These are phyloP conservation scores for Skeletonema grethae DNA, from an alignment of 108 stramenopile species.

Conservation along the genomic window DNA sequence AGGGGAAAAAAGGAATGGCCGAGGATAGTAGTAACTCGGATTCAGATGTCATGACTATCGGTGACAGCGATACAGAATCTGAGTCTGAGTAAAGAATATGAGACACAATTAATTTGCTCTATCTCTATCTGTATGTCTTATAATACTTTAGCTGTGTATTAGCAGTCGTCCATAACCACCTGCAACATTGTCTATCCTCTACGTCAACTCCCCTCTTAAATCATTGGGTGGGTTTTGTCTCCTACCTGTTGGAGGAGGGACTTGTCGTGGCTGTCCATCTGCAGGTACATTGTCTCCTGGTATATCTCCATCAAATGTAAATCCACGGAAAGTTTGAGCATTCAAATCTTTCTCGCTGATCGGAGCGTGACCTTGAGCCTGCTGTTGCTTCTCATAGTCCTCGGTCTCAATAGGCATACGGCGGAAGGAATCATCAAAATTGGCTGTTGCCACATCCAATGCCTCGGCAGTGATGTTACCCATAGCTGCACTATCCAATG, in stretches of 20 bases:
- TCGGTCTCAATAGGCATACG: slow-evolving; percentile 86
- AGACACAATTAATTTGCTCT: not conserved
- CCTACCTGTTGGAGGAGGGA: not conserved
- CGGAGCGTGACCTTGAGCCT: slow-evolving; percentile 49
- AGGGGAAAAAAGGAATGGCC: slow-evolving; percentile 33
- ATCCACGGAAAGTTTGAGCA: slow-evolving; percentile 82
- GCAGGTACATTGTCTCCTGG: slow-evolving; percentile 38
- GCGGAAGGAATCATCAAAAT: slow-evolving; percentile 88
- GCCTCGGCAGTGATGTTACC: slow-evolving; percentile 48
- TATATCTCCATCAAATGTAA: slow-evolving; percentile 75
- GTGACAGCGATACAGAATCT: slow-evolving; percentile 64
- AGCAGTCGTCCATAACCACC: not conserved
- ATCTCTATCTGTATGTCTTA: not conserved
- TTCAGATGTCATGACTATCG: slow-evolving; percentile 70
- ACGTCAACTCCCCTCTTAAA: slow-evolving; percentile 5
- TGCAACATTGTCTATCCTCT: not conserved
- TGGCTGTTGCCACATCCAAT: slow-evolving; percentile 83
- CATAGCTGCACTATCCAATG: slow-evolving; percentile 45
- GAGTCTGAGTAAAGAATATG: not conserved
- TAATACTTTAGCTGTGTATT: not conserved
- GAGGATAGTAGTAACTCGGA: slow-evolving; percentile 49
- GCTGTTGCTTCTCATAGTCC: slow-evolving; percentile 54
- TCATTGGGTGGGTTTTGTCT: not conserved
- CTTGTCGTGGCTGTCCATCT: slow-evolving; percentile 32
- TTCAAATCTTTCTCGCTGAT: slow-evolving; percentile 63